These are phyloP conservation scores for Apiosordaria backusii DNA, from an alignment of 495 filamentous ascomycete species.

Conservation along the genomic window DNA sequence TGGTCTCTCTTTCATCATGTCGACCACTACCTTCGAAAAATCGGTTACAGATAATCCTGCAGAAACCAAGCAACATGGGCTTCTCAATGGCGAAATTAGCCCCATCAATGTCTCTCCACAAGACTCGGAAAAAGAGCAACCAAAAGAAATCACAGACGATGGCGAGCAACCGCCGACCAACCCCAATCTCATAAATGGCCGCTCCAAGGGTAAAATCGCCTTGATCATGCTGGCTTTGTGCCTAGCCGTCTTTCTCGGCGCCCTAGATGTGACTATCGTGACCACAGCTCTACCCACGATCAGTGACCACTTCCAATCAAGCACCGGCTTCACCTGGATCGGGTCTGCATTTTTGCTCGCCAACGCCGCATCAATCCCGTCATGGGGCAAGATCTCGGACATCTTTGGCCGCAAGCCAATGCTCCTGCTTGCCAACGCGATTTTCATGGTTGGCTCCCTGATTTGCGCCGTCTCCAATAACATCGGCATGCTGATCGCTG, in stretches of 20 bases:
- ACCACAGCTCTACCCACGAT: background rate
- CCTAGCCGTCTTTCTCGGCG: background rate
- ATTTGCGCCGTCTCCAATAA: background rate
- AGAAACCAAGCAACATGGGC: background rate
- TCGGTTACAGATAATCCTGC: background rate
- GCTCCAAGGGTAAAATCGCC: background rate
- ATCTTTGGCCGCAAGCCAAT: background rate
- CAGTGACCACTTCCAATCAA: background rate
- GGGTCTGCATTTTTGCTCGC: background rate
- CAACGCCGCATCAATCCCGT: background rate
- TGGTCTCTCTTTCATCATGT: background rate
- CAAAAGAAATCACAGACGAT: too few relatives aligned
- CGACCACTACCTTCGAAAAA: background rate
- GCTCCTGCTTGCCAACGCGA: background rate
- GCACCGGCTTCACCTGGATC: background rate
- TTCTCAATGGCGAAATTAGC: background rate
- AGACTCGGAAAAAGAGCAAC: background rate
- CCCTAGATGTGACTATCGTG: background rate
- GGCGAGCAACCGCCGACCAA: background rate
- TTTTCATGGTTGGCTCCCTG: background rate
- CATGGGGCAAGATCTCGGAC: background rate
- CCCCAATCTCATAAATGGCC: background rate
- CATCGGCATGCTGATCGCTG: background rate
- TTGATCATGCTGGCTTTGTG: constrained; percentile 1
- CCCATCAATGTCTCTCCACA: background rate